Evolutionary conservation across 768 basidiomycete genomes (phyloP), one percentile per base, ranked within the genome.

Genomic region (Russula dissimulans): DNA sequence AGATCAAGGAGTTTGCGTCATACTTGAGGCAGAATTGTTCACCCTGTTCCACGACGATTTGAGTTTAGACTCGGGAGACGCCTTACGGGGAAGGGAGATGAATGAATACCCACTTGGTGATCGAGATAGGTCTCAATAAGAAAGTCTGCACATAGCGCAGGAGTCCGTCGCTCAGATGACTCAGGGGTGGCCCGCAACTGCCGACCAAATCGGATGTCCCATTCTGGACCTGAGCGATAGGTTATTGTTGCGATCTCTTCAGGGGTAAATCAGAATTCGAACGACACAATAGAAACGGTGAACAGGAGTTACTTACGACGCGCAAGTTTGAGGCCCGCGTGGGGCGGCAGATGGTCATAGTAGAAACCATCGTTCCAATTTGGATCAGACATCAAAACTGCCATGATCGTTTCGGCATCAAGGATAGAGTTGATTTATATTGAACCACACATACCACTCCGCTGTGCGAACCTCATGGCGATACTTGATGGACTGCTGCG

Each of bases 311-410:
- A 32, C 86, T 68, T 69, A 97, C 95, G 97, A 65, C 97, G 82
- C 31, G 97, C 97, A 18, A 99, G 82, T 71, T 99, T 99, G 94
- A 99, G 97, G 32, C 97, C 97, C 1, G 86, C 90, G 70, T 99
- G 97, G 0, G 97, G 97, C 2, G 97, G 97, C n/a, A 95, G 71
- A 8, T 80, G 79, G 60, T 95, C 91, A 70, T 99, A 99, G 71
- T 99, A 99, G 73, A 95, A 98, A 4, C 97, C 97, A 39, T 93
- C 86, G 62, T 98, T 99, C 97, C 97, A 99, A 64, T 98, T 97
- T 0, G 95, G 95, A 73, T 99, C 97, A 2, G 95, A 90, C 97
- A 99, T 99, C 55, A 99, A 82, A 17, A 99, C 97, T 97, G 63
- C n/a, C 51, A 5, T 32, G 38, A 56, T 32, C 34, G 55, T 46